A percentile compares a stretch with the other conserved stretches of the same genome.
phyloP scores from a whole-genome alignment of 2,329 filamentous ascomycete genomes.

The Talaromyces atroroseus region DNA sequence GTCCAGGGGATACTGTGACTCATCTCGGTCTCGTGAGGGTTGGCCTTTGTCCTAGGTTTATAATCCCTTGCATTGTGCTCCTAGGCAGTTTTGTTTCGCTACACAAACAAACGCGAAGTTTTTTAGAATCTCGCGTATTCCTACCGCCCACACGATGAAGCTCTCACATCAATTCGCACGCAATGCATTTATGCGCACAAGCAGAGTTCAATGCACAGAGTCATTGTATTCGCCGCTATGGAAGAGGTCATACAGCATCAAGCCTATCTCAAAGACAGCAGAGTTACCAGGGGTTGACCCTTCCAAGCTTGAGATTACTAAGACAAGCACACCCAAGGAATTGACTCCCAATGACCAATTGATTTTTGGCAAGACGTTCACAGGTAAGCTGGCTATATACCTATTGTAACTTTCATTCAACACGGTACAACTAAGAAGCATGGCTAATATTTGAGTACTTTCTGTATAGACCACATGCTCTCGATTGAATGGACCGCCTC shows the following conservation, averaged over 20 bases:
- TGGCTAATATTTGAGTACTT: neutral
- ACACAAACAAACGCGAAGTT: neutral
- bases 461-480: constrained; percentile 82
- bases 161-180: constrained; percentile 32
- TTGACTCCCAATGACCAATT: constrained; percentile 72
- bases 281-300: constrained; percentile 65
- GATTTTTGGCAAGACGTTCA: constrained; percentile 86
- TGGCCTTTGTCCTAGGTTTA: neutral
- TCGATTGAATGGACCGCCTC: constrained; percentile 84
- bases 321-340: constrained; percentile 69
- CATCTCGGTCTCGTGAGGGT: neutral
- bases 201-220: constrained; percentile 22
- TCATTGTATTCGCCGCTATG: constrained; percentile 33
- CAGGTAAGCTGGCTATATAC: constrained; percentile 52
- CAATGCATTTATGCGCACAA: constrained; percentile 23
- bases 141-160: constrained; percentile 23
- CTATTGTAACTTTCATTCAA: neutral
- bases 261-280: constrained; percentile 22
- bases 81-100: neutral
- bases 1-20: neutral
- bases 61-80: neutral
- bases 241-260: constrained; percentile 46
- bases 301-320: constrained; percentile 67
- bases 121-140: no score
- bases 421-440: neutral